Conservation (phyloP, 108 stramenopile genomes). For the Nannochloropsis granulata region DNA sequence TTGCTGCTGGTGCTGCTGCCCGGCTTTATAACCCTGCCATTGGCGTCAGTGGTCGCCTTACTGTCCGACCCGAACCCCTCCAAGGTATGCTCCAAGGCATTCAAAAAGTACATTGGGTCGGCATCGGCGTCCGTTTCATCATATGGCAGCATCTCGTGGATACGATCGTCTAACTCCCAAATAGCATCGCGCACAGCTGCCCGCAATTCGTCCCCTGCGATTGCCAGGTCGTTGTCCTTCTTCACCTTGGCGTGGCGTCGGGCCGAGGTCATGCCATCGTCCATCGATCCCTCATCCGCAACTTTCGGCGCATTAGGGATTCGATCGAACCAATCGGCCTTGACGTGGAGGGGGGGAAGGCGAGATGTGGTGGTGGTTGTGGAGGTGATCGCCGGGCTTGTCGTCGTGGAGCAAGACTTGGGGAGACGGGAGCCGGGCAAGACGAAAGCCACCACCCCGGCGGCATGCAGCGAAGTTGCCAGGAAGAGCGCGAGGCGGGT, state of each 20-base stretch:
- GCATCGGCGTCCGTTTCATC: neutral
- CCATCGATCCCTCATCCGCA: neutral
- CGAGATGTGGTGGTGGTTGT: neutral
- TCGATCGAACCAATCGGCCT: neutral
- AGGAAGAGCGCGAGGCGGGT: neutral
- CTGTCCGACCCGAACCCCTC: neutral
- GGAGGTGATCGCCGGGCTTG: neutral
- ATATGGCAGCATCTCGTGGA: neutral
- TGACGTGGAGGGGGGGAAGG: neutral
- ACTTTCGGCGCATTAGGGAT: neutral
- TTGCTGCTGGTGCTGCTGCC: neutral
- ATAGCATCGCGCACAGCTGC: neutral
- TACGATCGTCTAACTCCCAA: neutral
- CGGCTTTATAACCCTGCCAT: neutral
- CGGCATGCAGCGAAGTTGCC: neutral
- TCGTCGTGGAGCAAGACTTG: too few relatives aligned
- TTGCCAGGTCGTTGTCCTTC: neutral
- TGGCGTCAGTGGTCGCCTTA: neutral
- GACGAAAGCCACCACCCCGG: neutral
- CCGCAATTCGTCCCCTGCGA: neutral
- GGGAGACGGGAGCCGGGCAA: neutral
- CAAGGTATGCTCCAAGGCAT: neutral
- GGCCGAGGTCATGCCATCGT: too few relatives aligned
- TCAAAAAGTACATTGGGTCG: neutral
- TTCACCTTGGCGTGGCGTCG: neutral